phyloP scores from a whole-genome alignment of 352 stramenopile species.

The Phytophthora lateralis region DNA sequence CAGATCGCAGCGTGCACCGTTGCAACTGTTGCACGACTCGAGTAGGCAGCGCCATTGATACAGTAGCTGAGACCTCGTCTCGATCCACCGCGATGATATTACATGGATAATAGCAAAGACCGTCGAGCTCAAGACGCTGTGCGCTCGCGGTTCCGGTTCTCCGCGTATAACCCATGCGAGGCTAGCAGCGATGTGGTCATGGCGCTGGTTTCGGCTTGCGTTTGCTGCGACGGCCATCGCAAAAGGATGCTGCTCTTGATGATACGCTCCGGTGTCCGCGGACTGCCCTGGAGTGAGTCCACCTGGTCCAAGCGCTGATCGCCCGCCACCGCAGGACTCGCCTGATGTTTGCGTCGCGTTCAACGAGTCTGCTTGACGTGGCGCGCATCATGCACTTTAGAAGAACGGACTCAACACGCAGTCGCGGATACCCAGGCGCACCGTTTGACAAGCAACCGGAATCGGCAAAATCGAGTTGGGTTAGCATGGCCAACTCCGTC shows the following conservation, averaged over 20 bases:
- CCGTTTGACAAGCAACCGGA: slow-evolving; percentile 5
- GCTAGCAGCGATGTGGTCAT: slow-evolving; percentile 22
- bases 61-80: slow-evolving; percentile 13
- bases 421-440: slow-evolving; percentile 12
- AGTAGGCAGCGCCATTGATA: slow-evolving; percentile 18
- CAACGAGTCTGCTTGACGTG: slow-evolving; percentile 23
- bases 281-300: slow-evolving; percentile 21
- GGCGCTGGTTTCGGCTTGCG: neutral
- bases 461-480: neutral
- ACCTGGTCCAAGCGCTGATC: slow-evolving; percentile 32
- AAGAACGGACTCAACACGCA: slow-evolving; percentile 10
- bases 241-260: slow-evolving; percentile 8
- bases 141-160: neutral
- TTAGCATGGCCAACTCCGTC: neutral
- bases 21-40: slow-evolving; percentile 6
- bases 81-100: neutral
- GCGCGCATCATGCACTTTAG: slow-evolving; percentile 14
- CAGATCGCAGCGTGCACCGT: slow-evolving; percentile 15
- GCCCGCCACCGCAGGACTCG: slow-evolving; percentile 16
- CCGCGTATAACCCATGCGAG: slow-evolving; percentile 2
- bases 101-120: neutral
- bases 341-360: slow-evolving; percentile 16
- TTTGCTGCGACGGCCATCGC: neutral
- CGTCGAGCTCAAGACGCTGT: neutral
- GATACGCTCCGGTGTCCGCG: neutral